Evolutionary conservation across 2,329 filamentous ascomycete genomes (phyloP).

Genomic region (Curvularia sp.): DNA sequence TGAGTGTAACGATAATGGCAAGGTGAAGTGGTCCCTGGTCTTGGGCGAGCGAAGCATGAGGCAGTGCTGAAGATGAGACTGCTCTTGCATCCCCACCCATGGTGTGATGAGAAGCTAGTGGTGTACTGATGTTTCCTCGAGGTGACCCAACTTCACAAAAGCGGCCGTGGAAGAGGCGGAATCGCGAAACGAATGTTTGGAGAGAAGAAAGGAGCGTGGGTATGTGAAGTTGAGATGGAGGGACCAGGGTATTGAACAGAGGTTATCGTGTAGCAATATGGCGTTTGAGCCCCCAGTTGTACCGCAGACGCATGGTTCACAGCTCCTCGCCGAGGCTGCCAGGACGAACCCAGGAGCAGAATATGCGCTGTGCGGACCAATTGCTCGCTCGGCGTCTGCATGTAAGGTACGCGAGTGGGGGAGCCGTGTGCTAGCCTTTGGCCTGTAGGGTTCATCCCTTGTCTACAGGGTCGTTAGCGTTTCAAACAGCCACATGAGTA

Average conservation of each 20-base stretch:
- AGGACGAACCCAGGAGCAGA: constrained; percentile 14
- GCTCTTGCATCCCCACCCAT: constrained; percentile 33
- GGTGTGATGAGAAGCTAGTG: constrained; percentile 17
- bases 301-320: constrained; percentile 15
- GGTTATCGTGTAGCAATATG: constrained; percentile 12
- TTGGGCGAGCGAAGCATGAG: constrained; percentile 27
- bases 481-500: constrained; percentile 1
- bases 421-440: constrained; percentile 6
- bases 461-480: constrained; percentile 11
- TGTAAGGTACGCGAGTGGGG: constrained; percentile 16
- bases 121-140: constrained; percentile 24
- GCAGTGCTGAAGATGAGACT: constrained; percentile 13
- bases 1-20: constrained; percentile 52
- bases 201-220: constrained; percentile 13
- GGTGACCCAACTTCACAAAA: constrained; percentile 8
- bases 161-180: background rate
- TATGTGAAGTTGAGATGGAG: constrained; percentile 9
- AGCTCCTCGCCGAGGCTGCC: constrained; percentile 19
- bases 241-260: constrained; percentile 10
- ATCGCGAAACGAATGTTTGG: constrained; percentile 12
- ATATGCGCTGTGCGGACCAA: constrained; percentile 6
- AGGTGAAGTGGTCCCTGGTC: constrained; percentile 48
- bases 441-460: constrained; percentile 5
- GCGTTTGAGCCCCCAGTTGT: constrained; percentile 16
- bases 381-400: constrained; percentile 3